Conservation (phyloP, 495 filamentous ascomycete genomes). For the Lentithecium fluviatile region DNA sequence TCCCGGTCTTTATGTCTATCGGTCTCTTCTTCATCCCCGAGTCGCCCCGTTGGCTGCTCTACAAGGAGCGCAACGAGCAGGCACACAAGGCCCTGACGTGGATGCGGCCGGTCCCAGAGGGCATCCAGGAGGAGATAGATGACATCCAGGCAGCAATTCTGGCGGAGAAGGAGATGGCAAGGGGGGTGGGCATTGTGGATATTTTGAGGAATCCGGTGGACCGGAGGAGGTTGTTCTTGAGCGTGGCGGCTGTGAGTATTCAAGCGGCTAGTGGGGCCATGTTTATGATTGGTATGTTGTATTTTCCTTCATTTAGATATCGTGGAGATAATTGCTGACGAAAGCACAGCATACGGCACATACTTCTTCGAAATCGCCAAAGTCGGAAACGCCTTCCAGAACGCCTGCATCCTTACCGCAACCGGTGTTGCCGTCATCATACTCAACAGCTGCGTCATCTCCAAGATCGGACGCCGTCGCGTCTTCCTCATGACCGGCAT, state of each 20-base stretch:
- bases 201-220: slow-evolving; percentile 57
- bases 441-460: slow-evolving; percentile 55
- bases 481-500: slow-evolving; percentile 55
- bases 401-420: slow-evolving; percentile 56
- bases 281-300: slow-evolving; percentile 52
- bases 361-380: slow-evolving; percentile 67
- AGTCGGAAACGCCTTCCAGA: slow-evolving; percentile 58
- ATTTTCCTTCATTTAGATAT: neutral
- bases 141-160: slow-evolving; percentile 57
- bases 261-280: slow-evolving; percentile 61
- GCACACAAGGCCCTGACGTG: slow-evolving; percentile 50
- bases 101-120: slow-evolving; percentile 49
- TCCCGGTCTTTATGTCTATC: slow-evolving; percentile 53
- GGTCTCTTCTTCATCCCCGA: slow-evolving; percentile 62
- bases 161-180: slow-evolving; percentile 49
- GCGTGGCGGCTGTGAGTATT: slow-evolving; percentile 52
- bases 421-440: slow-evolving; percentile 59
- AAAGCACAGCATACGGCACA: slow-evolving; percentile 52
- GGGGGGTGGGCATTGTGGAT: slow-evolving; percentile 48
- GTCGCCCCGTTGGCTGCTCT: slow-evolving; percentile 63
- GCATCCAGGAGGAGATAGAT: slow-evolving; percentile 49
- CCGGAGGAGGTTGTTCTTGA: slow-evolving; percentile 51
- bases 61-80: slow-evolving; percentile 50
- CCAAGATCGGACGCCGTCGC: slow-evolving; percentile 54
- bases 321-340: slow-evolving; percentile 18